phyloP scores from a whole-genome alignment of 441 rosid species.

The Syzygium malaccense region DNA sequence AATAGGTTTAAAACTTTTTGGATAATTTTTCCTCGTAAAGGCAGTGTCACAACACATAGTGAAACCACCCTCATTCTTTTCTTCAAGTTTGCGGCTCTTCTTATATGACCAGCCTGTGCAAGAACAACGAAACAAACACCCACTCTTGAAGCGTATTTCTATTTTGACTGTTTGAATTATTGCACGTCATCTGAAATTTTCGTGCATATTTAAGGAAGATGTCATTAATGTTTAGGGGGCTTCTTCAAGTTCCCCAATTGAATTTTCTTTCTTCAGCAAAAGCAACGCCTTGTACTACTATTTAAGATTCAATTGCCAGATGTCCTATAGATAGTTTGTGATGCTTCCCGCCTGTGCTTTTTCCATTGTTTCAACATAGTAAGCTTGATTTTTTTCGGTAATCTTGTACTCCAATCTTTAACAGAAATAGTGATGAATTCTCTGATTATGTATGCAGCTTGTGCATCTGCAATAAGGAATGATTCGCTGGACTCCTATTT shows the following conservation, averaged over 20 bases:
- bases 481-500: slow-evolving; percentile 44
- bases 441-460: slow-evolving; percentile 38
- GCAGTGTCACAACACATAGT: too few species aligned
- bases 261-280: neutral
- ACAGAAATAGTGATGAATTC: neutral
- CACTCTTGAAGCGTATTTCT: neutral
- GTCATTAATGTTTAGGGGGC: neutral
- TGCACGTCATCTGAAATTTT: neutral
- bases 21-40: too few species aligned
- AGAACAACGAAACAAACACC: too few species aligned
- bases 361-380: neutral
- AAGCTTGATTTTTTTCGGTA: neutral
- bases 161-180: neutral
- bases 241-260: neutral
- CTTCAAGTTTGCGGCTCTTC: too few species aligned
- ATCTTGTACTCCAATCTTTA: neutral
- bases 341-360: neutral
- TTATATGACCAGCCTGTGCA: too few species aligned
- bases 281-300: neutral
- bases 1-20: too few species aligned
- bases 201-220: neutral
- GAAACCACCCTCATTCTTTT: neutral
- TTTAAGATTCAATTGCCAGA: neutral
- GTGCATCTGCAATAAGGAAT: slow-evolving; percentile 43
- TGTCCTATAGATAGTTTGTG: neutral